phyloP scores from a whole-genome alignment of 2,329 filamentous ascomycete genomes.

The Penicillium griseofulvum region DNA sequence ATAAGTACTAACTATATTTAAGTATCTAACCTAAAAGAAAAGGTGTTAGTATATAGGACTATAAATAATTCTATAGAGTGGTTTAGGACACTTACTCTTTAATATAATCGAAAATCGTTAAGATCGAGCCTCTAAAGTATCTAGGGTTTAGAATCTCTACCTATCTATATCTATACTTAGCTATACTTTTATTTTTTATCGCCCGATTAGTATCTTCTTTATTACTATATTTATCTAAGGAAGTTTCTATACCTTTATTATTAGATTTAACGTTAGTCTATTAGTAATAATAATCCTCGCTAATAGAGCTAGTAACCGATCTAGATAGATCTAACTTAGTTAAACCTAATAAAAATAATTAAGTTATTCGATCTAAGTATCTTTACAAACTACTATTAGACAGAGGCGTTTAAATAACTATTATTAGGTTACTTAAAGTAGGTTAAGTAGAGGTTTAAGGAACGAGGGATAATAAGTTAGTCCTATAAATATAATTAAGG shows the following conservation, averaged over 20 bases:
- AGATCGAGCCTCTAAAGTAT: neutral
- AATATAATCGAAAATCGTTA: neutral
- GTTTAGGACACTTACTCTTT: neutral
- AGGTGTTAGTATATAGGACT: neutral
- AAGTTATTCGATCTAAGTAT: neutral
- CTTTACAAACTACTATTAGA: neutral
- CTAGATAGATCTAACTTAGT: no score
- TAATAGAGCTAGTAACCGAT: neutral
- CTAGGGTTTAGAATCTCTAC: neutral
- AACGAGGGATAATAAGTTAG: neutral
- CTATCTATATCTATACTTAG: neutral
- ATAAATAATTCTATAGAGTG: neutral
- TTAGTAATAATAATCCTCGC: neutral
- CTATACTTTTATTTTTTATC: neutral
- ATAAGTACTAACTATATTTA: neutral
- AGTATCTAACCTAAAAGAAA: neutral
- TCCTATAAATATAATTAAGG: neutral
- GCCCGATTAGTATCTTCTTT: neutral
- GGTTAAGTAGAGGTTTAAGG: neutral
- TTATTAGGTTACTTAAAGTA: neutral
- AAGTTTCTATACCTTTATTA: neutral
- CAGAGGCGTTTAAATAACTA: neutral
- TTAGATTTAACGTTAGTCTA: neutral
- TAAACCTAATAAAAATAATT: neutral
- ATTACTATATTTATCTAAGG: neutral